Base-by-base conservation (phyloP, 805 yeast species). In the Wickerhamomyces sydowiorum region DNA sequence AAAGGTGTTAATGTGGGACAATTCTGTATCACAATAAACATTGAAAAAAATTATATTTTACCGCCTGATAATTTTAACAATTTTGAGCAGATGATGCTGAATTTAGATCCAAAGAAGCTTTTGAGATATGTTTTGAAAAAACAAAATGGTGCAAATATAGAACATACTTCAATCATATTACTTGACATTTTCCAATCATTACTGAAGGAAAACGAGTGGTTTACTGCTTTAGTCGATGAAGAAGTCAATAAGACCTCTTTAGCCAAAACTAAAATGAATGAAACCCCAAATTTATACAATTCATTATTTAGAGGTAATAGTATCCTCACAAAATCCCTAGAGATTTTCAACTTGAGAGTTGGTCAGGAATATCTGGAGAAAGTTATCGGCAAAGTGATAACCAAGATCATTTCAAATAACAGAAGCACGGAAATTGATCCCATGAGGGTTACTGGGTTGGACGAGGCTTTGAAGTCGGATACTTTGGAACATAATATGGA, bases 291-390 rank as follows among this genome's bases (percentile, higher is more conserved):
- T 48, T 60, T 78, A 4, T 73, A 76, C 48, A 81, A 76, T 48
- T 73, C 86, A 0, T 58, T 87, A 14, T 91, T 91, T 55, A 71
- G 99, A 51, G 96, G 96, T 0, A 85, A 87, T 43, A 80, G 96
- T 1, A 70, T 91, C 5, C 69, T 93, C 46, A 82, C 96, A 0
- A 86, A 86, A 57, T 73, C 96, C 0, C 59, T 90, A 41, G 99
- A 91, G 53, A 71, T 76, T 45, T 88, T 80, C 56, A 81, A 85
- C 57, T 70, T 82, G 32, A 67, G 91, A 53, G 70, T 83, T 17
- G 98, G 98, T 1, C 82, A 77, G 45, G 89, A 82, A 45, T 87
- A 86, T 54, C 59, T 93, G 27, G 84, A 82, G 43, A 75, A 75
- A 49, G 78, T 86, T 4, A 71, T 91, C 41, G 89, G 93, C 0